Percentiles rank a stretch among this genome's conserved stretches.
Conservation (phyloP, 2,329 filamentous ascomycete species). For the Fusarium humuli region DNA sequence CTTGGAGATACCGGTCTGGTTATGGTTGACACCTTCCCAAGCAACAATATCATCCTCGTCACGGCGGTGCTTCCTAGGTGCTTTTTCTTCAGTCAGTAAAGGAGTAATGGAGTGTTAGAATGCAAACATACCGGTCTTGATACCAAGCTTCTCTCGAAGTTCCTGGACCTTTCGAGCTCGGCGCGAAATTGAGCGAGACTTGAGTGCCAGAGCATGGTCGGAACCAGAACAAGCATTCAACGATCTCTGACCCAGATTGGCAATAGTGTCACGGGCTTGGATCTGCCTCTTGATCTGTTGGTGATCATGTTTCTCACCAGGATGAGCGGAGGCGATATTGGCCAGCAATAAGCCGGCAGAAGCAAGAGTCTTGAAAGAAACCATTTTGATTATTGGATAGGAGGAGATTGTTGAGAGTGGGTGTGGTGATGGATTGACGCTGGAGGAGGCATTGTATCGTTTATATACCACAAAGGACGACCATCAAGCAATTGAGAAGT, state of each 20-base stretch:
- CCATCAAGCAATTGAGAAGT: not conserved
- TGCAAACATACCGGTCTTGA: not conserved
- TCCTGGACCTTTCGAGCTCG: slow-evolving; percentile 11
- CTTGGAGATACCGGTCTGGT: not conserved
- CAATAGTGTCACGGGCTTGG: not conserved
- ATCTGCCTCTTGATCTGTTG: slow-evolving; percentile 21
- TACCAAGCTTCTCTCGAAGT: slow-evolving; percentile 7
- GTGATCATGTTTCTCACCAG: slow-evolving; percentile 15
- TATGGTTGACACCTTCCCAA: slow-evolving; percentile 6
- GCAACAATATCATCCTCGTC: slow-evolving; percentile 2
- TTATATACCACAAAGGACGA: not conserved
- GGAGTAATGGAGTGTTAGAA: accelerated
- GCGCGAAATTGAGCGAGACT: slow-evolving; percentile 4
- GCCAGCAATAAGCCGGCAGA: not conserved
- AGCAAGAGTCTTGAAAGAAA: not conserved
- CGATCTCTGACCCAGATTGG: slow-evolving; percentile 3
- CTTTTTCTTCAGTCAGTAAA: not conserved
- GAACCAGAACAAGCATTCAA: not conserved
- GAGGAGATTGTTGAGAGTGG: not conserved
- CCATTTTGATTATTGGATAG: not conserved
- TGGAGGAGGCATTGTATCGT: accelerated
- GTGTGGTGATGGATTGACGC: not conserved
- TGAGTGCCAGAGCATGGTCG: not conserved
- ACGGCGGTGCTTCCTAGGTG: slow-evolving; percentile 3
- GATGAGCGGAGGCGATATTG: not conserved